Conservation (phyloP, 805 yeast genomes). For the Candida broadrunensis region DNA sequence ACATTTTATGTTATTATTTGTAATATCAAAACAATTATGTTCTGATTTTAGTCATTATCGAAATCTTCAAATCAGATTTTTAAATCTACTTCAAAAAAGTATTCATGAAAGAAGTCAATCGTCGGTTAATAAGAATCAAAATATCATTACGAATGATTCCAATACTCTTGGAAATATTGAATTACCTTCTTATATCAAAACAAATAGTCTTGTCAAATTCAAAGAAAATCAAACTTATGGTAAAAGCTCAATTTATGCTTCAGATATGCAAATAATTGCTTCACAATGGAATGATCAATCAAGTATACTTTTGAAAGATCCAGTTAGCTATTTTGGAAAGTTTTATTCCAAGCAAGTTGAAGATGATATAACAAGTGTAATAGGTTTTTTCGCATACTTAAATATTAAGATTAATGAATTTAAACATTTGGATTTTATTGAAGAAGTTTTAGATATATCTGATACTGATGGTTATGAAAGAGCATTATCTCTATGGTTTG, state of each 20-base stretch:
- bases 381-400: not conserved
- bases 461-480: constrained; percentile 6
- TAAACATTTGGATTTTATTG: constrained; percentile 5
- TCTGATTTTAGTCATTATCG: constrained; percentile 2
- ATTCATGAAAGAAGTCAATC: constrained; percentile 12
- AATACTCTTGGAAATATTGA: constrained; percentile 32
- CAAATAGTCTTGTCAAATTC: constrained; percentile 21
- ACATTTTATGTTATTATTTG: constrained; percentile 22
- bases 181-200: constrained; percentile 36
- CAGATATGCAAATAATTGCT: constrained; percentile 6
- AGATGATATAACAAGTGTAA: not conserved
- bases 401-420: constrained; percentile 3
- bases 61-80: constrained; percentile 6
- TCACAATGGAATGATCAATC: constrained; percentile 5
- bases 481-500: constrained; percentile 30
- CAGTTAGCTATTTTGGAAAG: constrained; percentile 8
- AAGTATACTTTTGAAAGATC: not conserved
- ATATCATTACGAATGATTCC: constrained; percentile 2
- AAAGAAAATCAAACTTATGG: constrained; percentile 1
- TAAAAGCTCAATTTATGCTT: not conserved
- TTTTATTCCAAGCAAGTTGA: constrained; percentile 8
- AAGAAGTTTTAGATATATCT: constrained; percentile 11
- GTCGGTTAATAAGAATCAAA: not conserved
- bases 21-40: constrained; percentile 6
- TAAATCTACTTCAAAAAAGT: constrained; percentile 11